Evolutionary conservation across 768 basidiomycete species (phyloP).

Genomic region (Leucocoprinus sp.): DNA sequence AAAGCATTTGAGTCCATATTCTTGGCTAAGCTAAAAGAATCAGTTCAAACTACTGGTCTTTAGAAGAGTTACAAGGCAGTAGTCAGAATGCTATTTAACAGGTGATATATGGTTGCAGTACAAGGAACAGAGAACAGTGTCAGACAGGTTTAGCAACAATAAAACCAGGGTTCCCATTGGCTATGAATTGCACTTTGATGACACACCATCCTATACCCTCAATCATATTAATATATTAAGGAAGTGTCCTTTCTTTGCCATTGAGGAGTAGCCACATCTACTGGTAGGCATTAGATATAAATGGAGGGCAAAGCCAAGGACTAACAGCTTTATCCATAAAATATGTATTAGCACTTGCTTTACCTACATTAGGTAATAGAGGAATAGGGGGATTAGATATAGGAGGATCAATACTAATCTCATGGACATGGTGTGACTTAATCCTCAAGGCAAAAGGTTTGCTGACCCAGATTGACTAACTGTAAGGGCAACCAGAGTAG

Average conservation of each 20-base stretch:
- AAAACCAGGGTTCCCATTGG: constrained; percentile 5
- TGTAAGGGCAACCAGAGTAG: too few relatives aligned
- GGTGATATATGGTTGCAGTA: neutral
- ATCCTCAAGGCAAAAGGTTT: constrained; percentile 59
- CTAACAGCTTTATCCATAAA: constrained; percentile 64
- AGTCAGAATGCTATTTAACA: too few relatives aligned
- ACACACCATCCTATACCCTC: constrained; percentile 4
- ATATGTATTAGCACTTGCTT: constrained; percentile 62
- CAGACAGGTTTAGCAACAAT: constrained; percentile 4
- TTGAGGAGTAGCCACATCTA: constrained; percentile 10
- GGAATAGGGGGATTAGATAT: constrained; percentile 39
- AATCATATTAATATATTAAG: constrained; percentile 3
- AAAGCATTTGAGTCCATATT: too few relatives aligned
- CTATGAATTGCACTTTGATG: neutral
- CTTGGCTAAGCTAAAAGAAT: too few relatives aligned
- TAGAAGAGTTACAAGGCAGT: too few relatives aligned
- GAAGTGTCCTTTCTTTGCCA: constrained; percentile 9
- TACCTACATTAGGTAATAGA: constrained; percentile 64
- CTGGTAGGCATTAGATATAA: neutral
- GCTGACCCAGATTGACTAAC: too few relatives aligned
- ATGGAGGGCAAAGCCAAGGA: neutral
- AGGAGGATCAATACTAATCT: neutral
- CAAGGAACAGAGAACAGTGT: neutral
- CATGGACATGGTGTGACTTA: constrained; percentile 5
- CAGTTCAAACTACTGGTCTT: too few relatives aligned